Evolutionary conservation across 768 basidiomycete genomes (phyloP).

Genomic region (Xerocomus brunneocitrinus): DNA sequence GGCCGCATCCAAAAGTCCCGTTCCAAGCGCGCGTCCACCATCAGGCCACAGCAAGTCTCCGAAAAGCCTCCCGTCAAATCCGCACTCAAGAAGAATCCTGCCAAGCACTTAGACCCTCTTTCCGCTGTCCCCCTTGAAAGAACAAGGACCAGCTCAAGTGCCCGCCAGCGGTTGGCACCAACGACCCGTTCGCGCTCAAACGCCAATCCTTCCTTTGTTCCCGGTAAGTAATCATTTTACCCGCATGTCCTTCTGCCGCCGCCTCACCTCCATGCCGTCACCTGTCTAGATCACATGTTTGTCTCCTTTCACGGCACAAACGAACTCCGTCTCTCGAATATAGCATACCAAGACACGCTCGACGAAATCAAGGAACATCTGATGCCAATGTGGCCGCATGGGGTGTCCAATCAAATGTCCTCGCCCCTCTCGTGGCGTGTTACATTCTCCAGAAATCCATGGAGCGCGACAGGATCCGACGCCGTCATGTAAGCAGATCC

Average conservation of each 20-base stretch:
- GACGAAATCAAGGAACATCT: slow-evolving; percentile 56
- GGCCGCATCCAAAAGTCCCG: slow-evolving; percentile 27
- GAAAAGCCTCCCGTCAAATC: slow-evolving; percentile 46
- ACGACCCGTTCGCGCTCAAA: slow-evolving; percentile 33
- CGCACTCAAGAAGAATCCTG: slow-evolving; percentile 49
- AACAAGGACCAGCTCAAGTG: slow-evolving; percentile 41
- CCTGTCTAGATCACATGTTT: slow-evolving; percentile 61
- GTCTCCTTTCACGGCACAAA: slow-evolving; percentile 63
- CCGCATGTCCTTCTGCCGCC: slow-evolving; percentile 17
- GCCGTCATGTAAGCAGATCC: slow-evolving; percentile 42
- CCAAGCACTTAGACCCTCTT: slow-evolving; percentile 24
- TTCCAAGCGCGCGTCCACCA: slow-evolving; percentile 34
- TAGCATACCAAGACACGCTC: slow-evolving; percentile 49
- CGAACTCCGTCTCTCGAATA: slow-evolving; percentile 48
- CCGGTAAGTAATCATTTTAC: slow-evolving; percentile 24
- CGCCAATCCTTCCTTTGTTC: slow-evolving; percentile 33
- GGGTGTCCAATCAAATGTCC: slow-evolving; percentile 42
- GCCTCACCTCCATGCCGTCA: slow-evolving; percentile 21
- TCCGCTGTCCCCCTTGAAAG: slow-evolving; percentile 30
- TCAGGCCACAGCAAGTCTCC: slow-evolving; percentile 19
- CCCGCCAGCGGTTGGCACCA: slow-evolving; percentile 28
- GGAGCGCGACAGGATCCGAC: slow-evolving; percentile 56
- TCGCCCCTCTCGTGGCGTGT: slow-evolving; percentile 50
- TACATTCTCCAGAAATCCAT: slow-evolving; percentile 63
- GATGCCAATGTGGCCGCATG: slow-evolving; percentile 65